Conservation (phyloP, 257 asterid genomes). For the Agastache rugosa region DNA sequence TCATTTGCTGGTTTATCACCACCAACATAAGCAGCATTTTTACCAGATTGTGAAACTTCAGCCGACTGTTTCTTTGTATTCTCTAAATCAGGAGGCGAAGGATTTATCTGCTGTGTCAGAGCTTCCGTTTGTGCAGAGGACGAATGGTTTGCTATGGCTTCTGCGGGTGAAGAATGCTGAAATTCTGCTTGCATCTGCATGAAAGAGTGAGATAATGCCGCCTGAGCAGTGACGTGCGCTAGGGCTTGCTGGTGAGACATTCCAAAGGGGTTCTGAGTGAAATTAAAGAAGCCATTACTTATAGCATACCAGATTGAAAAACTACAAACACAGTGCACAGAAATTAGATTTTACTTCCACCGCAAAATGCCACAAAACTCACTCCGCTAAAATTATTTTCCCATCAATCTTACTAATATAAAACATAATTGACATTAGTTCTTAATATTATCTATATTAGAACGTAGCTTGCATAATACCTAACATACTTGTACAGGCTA, state of each 20-base stretch:
- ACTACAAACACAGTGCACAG: conserved; percentile 8
- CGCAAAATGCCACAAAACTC: not conserved
- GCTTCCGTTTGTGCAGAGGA: conserved; percentile 39
- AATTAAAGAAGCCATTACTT: conserved; percentile 21
- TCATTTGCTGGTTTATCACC: conserved; percentile 72
- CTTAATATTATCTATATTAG: conserved; percentile 2
- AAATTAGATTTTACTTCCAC: not conserved
- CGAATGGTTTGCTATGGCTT: conserved; percentile 40
- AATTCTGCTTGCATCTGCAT: conserved; percentile 66
- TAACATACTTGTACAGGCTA: conserved; percentile 18
- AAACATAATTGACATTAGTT: not conserved
- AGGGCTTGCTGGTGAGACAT: conserved; percentile 98
- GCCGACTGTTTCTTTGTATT: conserved; percentile 42
- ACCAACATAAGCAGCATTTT: conserved; percentile 37
- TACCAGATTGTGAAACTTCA: conserved; percentile 54
- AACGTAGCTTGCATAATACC: conserved; percentile 33
- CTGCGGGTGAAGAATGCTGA: conserved; percentile 51
- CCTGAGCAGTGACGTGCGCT: conserved; percentile 96
- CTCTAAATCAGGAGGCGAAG: conserved; percentile 39
- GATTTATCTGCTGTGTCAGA: conserved; percentile 30
- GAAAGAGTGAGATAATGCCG: conserved; percentile 74
- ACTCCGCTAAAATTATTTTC: conserved; percentile 1
- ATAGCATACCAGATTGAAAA: not conserved
- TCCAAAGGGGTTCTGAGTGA: conserved; percentile 87
- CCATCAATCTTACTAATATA: not conserved